phyloP scores from a whole-genome alignment of 2,329 filamentous ascomycete genomes.

The Fusarium chuoi region DNA sequence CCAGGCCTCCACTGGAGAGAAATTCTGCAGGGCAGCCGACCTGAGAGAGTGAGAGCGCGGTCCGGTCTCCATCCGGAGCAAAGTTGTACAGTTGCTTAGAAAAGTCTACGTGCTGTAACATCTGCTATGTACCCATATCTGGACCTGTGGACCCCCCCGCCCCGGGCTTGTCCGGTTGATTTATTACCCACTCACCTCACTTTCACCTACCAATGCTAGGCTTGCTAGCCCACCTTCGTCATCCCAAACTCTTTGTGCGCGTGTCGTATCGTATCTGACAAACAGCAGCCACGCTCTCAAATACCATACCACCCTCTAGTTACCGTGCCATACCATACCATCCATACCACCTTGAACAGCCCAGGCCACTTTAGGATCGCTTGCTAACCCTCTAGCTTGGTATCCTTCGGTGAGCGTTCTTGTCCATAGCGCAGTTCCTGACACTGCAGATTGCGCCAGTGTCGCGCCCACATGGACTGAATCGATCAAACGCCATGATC shows the following conservation, averaged over 20 bases:
- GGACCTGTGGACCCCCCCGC: not conserved
- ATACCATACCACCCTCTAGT: not conserved
- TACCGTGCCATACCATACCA: slow-evolving; percentile 8
- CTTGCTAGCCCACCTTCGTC: slow-evolving; percentile 10
- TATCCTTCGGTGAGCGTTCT: slow-evolving; percentile 48
- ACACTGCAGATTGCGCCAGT: slow-evolving; percentile 36
- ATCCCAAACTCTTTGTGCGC: slow-evolving; percentile 36
- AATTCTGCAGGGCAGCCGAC: slow-evolving; percentile 18
- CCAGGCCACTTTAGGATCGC: slow-evolving; percentile 29
- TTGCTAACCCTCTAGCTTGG: slow-evolving; percentile 33
- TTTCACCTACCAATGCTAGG: slow-evolving; percentile 12
- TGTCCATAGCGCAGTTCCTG: slow-evolving; percentile 41
- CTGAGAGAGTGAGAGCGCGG: slow-evolving; percentile 7
- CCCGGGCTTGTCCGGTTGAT: slow-evolving; percentile 16
- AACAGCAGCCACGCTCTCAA: slow-evolving; percentile 18
- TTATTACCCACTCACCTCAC: slow-evolving; percentile 21
- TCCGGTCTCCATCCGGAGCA: slow-evolving; percentile 4
- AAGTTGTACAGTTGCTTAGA: not conserved
- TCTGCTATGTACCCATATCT: not conserved
- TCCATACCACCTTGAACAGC: slow-evolving; percentile 2
- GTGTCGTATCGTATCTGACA: slow-evolving; percentile 24
- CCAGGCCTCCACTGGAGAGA: slow-evolving; percentile 20
- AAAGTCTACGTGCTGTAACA: not conserved
- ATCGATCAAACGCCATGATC: slow-evolving; percentile 43
- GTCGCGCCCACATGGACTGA: slow-evolving; percentile 39